Evolutionary conservation across 1,284 basidiomycete genomes (phyloP).

Genomic region (Trichosporon sp.): DNA sequence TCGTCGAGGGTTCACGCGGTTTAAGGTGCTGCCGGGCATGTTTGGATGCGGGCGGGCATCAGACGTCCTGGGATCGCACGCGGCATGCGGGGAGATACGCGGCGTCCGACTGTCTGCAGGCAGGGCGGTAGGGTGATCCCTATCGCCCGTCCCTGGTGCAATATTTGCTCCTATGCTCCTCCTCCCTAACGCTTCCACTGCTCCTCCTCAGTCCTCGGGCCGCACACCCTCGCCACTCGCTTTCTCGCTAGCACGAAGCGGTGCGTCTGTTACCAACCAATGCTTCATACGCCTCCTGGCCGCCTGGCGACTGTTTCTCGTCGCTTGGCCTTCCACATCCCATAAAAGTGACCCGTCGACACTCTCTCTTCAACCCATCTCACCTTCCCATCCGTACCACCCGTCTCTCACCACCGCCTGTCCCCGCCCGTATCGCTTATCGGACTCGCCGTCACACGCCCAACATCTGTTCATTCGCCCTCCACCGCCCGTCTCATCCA

Average conservation of each 20-base stretch:
- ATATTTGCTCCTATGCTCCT: slow-evolving; percentile 1
- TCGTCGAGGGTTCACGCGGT: neutral
- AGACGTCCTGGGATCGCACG: neutral
- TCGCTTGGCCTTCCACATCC: neutral
- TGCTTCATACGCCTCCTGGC: slow-evolving; percentile 3
- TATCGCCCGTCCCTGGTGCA: slow-evolving; percentile 1
- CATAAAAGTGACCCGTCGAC: neutral
- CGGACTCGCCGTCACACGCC: neutral
- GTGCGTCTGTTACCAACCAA: slow-evolving; percentile 4
- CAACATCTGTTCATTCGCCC: neutral
- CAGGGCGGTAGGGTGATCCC: slow-evolving; percentile 1
- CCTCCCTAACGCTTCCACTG: neutral
- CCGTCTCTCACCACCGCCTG: neutral
- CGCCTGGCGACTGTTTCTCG: neutral
- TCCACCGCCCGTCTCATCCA: neutral
- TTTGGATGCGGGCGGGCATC: neutral
- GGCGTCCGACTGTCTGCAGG: neutral
- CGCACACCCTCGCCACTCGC: neutral
- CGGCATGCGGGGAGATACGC: slow-evolving; percentile 5
- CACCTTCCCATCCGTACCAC: neutral
- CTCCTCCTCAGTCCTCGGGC: neutral
- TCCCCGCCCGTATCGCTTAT: too few relatives aligned
- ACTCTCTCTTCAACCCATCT: neutral
- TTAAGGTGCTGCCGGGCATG: neutral
- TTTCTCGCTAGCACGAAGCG: neutral